These are phyloP conservation scores for Cinchona pubescens DNA, from an alignment of 257 asterid genomes.

Conservation along the genomic window DNA sequence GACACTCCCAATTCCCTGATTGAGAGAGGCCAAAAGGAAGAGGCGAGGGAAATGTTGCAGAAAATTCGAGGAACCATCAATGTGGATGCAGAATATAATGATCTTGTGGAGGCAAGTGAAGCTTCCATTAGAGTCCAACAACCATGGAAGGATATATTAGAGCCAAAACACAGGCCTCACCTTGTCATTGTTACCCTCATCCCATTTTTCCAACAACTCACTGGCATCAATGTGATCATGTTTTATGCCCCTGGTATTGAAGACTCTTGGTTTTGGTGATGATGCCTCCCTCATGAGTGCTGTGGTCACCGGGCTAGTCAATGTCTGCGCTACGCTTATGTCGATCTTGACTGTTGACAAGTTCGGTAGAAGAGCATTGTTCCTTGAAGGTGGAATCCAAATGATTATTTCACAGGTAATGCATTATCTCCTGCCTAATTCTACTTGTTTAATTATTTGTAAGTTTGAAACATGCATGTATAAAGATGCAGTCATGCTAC, in stretches of 20 bases:
- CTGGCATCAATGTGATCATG: slow-evolving; percentile 58
- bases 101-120: slow-evolving; percentile 50
- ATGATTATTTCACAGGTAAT: slow-evolving; percentile 43
- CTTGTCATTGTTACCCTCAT: slow-evolving; percentile 40
- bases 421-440: too few species aligned
- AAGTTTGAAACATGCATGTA: too few species aligned
- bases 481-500: too few species aligned
- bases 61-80: slow-evolving; percentile 36
- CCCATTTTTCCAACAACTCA: slow-evolving; percentile 54
- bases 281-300: slow-evolving; percentile 51
- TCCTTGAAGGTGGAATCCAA: slow-evolving; percentile 47
- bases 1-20: slow-evolving; percentile 65
- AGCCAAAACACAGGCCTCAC: slow-evolving; percentile 40
- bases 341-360: slow-evolving; percentile 40
- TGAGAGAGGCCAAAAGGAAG: slow-evolving; percentile 36
- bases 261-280: slow-evolving; percentile 53
- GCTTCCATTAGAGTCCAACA: slow-evolving; percentile 22
- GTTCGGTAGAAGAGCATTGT: slow-evolving; percentile 39
- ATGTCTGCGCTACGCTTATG: slow-evolving; percentile 39
- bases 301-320: slow-evolving; percentile 41
- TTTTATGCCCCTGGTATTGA: slow-evolving; percentile 67
- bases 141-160: slow-evolving; percentile 32
- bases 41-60: slow-evolving; percentile 33
- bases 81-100: slow-evolving; percentile 40
- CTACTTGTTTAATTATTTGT: too few species aligned